Base-by-base conservation (phyloP, 192 early-diverging fungal species). In the Rhizoclosmatium sp. region DNA sequence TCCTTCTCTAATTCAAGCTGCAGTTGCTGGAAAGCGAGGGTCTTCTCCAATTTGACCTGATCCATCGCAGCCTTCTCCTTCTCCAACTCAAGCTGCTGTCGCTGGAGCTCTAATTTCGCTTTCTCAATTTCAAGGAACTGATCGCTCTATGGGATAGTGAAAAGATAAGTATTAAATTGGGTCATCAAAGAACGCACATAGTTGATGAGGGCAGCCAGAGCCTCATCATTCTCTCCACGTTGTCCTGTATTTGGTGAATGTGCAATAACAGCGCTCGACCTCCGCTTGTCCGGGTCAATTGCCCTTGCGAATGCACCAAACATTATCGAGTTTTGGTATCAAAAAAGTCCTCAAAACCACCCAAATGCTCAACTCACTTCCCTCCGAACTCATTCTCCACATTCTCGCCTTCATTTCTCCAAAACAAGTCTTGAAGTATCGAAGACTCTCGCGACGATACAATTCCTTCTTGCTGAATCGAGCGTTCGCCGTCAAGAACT, bases 1-100 rank as follows among this genome's bases (percentile, higher is more conserved):
- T 69, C 68, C 47, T 69, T 41, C 47, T 69, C 42, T 10, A 69
- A 47, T 39, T 7, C 68, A 12, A 69, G 42, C 12, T 12, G 14
- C 47, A 46, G 68, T 12, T 47, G 10, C 47, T 69, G 68, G 31
- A 69, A n/a, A 0, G 12, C 64, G 31, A 65, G 31, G 31, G 31
- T 31, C 46, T 41, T 47, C 12, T 47, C 7, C 12, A 19, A 14
- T 69, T 69, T 16, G 10, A 69, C 14, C 46, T 69, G 14, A 9
- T 41, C 41, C 31, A 31, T 31, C 31, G 39, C 1, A 41, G 47
- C 12, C 46, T 47, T 69, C 12, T 69, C 68, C 47, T 69, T 41
- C 47, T 69, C 42, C n/a, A 69, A 47, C 10, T 7, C 68, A 12
- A 69, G 42, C 12, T 12, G 14, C 47, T 69, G 68, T 12, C 31